Evolutionary conservation across 1,284 basidiomycete genomes (phyloP).

Genomic region (Apiotrichum siamense): DNA sequence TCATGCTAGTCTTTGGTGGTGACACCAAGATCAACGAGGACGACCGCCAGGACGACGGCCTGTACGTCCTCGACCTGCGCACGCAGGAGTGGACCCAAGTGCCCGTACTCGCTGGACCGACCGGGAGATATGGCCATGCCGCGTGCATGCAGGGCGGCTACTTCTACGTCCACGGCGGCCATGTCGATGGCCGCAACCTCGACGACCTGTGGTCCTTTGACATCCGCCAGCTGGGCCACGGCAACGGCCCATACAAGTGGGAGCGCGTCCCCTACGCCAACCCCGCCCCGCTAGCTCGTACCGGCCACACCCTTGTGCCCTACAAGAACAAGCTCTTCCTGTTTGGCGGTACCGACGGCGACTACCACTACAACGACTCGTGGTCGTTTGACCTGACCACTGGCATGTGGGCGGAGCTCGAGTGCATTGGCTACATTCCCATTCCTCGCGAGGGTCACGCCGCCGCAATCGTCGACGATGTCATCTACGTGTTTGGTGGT

Average conservation of each 20-base stretch:
- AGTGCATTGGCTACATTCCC: constrained; percentile 96
- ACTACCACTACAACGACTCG: constrained; percentile 99
- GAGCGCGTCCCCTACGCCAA: constrained; percentile 48
- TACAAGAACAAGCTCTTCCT: constrained; percentile 79
- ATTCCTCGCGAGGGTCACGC: constrained; percentile 95
- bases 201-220: constrained; percentile 98
- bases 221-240: constrained; percentile 61
- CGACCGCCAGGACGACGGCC: constrained; percentile 84
- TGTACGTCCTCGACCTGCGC: constrained; percentile 95
- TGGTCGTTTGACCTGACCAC: constrained; percentile 89
- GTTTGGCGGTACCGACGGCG: constrained; percentile 98
- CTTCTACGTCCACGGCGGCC: constrained; percentile 95
- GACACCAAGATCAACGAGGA: constrained; percentile 72
- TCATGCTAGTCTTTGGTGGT: constrained; percentile 96
- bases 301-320: constrained; percentile 87
- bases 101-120: constrained; percentile 67
- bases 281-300: constrained; percentile 53
- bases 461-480: constrained; percentile 92
- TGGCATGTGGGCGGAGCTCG: constrained; percentile 81
- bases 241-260: constrained; percentile 56
- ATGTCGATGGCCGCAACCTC: constrained; percentile 91
- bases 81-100: constrained; percentile 89
- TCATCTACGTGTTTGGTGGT: constrained; percentile 97
- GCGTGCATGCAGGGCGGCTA: constrained; percentile 86
- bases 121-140: constrained; percentile 92